Base-by-base conservation (phyloP, 768 basidiomycete genomes). In the Psilocybe cubensis region DNA sequence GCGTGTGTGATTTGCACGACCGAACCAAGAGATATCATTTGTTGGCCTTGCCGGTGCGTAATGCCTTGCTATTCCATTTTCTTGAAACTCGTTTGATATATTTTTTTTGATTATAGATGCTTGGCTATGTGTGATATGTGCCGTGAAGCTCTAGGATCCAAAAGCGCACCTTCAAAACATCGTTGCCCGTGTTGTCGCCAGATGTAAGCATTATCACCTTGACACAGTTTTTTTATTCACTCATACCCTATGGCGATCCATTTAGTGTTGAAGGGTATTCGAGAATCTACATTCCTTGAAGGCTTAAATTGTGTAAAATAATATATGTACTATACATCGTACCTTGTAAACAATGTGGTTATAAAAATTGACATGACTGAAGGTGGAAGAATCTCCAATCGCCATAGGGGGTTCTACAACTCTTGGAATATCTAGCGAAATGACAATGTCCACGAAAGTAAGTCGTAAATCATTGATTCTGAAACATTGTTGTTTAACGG, bases 31-130 rank as follows among this genome's bases (percentile, higher is more conserved):
- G 83, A 88, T 65, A 81, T 92, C 56, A 89, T 92, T 49, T 92
- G 89, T 64, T 92, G 90, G 90, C 90, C 90, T n/a, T 92, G 90
- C 68, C 82, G 90, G 87, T 89, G 58, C 21, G 78, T 67, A 8
- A 52, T 35, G 12, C 25, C 47, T 56, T 35, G 29, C 44, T 3
- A 21, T 43, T 17, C 42, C 35, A 40, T 55, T 24, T 28, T 50
- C 20, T 42, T 11, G 14, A 31, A 6, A 51, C 17, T 24, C 42
- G 18, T 18, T 42, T n/a, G 23, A 24, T 3, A 40, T 8, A 25
- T 28, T 57, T 4, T 52, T 17, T 17, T n/a, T 27, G 31, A 2
- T 46, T 24, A 12, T 53, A 81, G 80, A 42, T 82, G 87, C 63
- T 71, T 89, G 23, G 79, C 84, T 3, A 76, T 89, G 71, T 89